Base-by-base conservation (phyloP, 2,329 filamentous ascomycete species). In the Cordyceps militaris region DNA sequence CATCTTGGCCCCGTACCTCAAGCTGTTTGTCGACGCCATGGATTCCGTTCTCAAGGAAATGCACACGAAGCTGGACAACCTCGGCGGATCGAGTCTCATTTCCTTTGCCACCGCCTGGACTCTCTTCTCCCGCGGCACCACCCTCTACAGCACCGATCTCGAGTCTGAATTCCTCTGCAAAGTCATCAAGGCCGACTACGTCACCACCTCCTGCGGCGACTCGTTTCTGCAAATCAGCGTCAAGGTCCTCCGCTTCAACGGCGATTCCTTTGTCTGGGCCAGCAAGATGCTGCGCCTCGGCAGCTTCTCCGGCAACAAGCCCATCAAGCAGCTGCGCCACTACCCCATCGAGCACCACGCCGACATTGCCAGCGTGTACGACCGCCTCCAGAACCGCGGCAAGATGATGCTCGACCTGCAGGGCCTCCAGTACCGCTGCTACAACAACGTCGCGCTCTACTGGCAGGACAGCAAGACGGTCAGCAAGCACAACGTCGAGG, bases 41-140 rank as follows among this genome's bases (percentile, higher is more conserved):
- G 71, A 75, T 43, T 74, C 76, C 32, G 62, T 77, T 44, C 79
- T 79, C 57, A 67, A 66, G 23, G 71, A 71, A n/a, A 64, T 74
- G 52, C 68, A 69, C 32, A 62, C 62, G 49, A 74, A 73, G 61
- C 65, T 70, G 13, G 66, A 67, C 6, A 66, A 70, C 24, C 66
- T 79, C 5, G 66, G 69, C 38, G 64, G 66, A 1, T 70, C 67
- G 28, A 69, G 69, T 0, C 70, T 79, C 14, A 70, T 76, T 38
- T 71, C 71, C 38, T 78, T 72, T 63, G 66, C 69, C 32, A 67
- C 71, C 0, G 73, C 72, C 23, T 79, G 77, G 77, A 72, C 75
- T 0, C 71, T 73, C 40, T 78, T 77, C 62, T 73, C 75, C 9
- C 67, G 66, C 11, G 67, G 67, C 21, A 70, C 70, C 0, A 68